Conservation (phyloP, 2,329 filamentous ascomycete species). For the Aureobasidium sp. region DNA sequence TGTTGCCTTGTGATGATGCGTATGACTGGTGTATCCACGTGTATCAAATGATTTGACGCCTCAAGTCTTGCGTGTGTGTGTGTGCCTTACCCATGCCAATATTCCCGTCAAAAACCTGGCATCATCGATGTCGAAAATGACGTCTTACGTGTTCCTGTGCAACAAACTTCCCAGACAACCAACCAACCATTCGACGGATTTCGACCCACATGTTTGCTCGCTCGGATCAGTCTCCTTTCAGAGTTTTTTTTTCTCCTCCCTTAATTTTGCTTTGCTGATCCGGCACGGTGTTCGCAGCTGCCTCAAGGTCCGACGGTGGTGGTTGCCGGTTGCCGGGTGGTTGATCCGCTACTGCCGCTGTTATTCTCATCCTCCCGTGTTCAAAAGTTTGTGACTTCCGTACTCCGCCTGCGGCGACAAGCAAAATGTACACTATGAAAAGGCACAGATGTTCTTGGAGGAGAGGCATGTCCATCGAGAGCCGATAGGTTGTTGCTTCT, state of each 20-base stretch:
- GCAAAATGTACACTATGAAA: too few species aligned
- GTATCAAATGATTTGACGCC: neutral
- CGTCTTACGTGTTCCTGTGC: neutral
- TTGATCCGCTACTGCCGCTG: neutral
- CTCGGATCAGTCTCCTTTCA: neutral
- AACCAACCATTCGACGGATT: neutral
- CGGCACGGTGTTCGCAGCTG: neutral
- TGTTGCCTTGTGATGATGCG: neutral
- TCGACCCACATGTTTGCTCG: neutral
- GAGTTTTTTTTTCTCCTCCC: neutral
- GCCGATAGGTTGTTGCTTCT: too few species aligned
- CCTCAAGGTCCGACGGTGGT: neutral
- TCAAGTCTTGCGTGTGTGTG: neutral
- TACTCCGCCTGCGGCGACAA: too few species aligned
- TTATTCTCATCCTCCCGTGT: neutral
- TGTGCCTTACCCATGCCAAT: neutral
- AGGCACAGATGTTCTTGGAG: too few species aligned
- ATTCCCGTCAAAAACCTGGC: neutral
- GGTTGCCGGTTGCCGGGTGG: neutral
- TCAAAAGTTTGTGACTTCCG: neutral
- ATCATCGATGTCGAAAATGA: slow-evolving; percentile 5
- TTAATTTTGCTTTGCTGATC: neutral
- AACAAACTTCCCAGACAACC: neutral
- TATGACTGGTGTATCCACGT: neutral
- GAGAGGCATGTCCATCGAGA: too few species aligned